Conservation (phyloP, 225 moss, liverwort and hornwort genomes). For the Rhytidiadelphus loreus region DNA sequence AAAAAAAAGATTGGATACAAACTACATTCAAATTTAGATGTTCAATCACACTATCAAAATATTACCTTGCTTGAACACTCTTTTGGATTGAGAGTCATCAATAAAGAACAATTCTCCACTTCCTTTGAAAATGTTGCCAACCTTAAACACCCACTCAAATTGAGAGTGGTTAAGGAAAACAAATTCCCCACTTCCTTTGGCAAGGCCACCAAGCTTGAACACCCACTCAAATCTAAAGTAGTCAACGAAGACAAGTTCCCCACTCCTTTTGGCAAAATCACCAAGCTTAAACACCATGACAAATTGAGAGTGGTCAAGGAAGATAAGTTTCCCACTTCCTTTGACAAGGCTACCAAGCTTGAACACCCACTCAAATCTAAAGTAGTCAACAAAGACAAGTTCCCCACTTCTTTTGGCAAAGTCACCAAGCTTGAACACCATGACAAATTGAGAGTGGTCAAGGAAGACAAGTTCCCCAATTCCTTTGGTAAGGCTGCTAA, state of each 20-base stretch:
- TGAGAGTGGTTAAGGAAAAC: too few relatives aligned
- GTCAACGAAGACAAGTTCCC: accelerated
- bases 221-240: accelerated
- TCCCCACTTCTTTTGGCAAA: too few relatives aligned
- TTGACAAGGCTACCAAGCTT: too few relatives aligned
- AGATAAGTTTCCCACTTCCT: too few relatives aligned
- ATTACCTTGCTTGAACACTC: neutral
- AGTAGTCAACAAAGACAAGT: too few relatives aligned
- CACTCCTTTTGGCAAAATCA: accelerated
- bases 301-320: neutral
- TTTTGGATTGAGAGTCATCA: accelerated
- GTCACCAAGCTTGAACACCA: too few relatives aligned
- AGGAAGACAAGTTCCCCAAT: too few relatives aligned
- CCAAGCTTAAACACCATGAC: accelerated
- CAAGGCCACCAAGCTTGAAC: too few relatives aligned
- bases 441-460: too few relatives aligned
- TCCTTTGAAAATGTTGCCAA: accelerated
- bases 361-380: too few relatives aligned
- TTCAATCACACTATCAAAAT: neutral
- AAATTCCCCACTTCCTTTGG: too few relatives aligned
- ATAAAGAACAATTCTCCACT: accelerated
- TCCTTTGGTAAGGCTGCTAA: neutral
- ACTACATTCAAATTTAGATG: neutral
- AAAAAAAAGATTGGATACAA: accelerated
- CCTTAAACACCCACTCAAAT: neutral